Evolutionary conservation across 2,329 filamentous ascomycete species (phyloP), one percentile per base, ranked within the genome.

Genomic region (Dactylellina haptotyla): DNA sequence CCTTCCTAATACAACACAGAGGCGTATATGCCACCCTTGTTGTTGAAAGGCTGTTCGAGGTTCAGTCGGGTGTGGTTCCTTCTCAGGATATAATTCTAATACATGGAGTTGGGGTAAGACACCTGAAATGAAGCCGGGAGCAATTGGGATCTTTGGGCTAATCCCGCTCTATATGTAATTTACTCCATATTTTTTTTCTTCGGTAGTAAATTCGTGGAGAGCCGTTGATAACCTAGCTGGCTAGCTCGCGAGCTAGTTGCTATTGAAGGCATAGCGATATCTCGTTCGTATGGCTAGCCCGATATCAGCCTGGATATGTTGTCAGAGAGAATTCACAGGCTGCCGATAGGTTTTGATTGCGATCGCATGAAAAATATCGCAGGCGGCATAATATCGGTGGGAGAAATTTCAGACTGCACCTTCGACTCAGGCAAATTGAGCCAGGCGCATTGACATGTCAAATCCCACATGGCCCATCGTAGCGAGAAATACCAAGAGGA

Each of bases 1-100:
- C 67, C 67, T 72, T 72, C 67, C 67, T 72, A 65, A 58, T 72
- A 50, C 67, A 72, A 59, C 59, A 34, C 59, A 58, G 48, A 50
- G 26, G 53, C 37, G 51, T 56, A 53, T 30, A 51, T 48, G 32
- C 25, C 30, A 46, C 34, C 66, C 58, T 59, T 32, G 67, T 25
- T 32, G 30, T 41, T 25, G 63, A 59, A 63, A 25, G 58, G 46
- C 32, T 57, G 58, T 57, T 71, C 50, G 43, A 63, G 51, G 51
- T 53, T 46, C n/a, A 10, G 53, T 65, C 67, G 67, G 67, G 53
- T 72, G 59, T 57, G 67, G 67, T 72, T 65, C 53, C 67, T 65
- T 72, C 58, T 72, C 67, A 59, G 67, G 67, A 51, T 72, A 72
- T 58, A 58, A 37, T 53, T 64, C 39, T 53, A 65, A 72, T 53